These are phyloP conservation scores for Dactylellina haptotyla DNA, from an alignment of 2,329 filamentous ascomycete genomes.

Conservation along the genomic window DNA sequence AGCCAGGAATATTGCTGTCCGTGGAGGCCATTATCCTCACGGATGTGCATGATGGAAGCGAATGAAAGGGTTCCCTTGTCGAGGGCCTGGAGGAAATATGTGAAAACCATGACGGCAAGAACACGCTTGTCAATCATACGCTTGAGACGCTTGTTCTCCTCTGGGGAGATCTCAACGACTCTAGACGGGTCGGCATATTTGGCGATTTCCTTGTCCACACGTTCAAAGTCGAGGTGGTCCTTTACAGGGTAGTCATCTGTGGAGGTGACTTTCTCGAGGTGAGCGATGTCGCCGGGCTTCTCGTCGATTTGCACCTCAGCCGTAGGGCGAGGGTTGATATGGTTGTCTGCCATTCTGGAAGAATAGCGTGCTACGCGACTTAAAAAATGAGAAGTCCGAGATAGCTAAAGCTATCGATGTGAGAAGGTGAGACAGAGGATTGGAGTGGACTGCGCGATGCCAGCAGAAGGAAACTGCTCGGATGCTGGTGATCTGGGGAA, in stretches of 20 bases:
- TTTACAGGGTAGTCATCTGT: constrained; percentile 59
- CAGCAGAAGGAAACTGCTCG: not conserved
- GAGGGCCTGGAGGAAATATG: constrained; percentile 77
- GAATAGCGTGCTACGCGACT: constrained; percentile 4
- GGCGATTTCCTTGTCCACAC: constrained; percentile 76
- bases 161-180: constrained; percentile 69
- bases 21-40: constrained; percentile 59
- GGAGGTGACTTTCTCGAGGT: constrained; percentile 65
- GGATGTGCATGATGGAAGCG: constrained; percentile 72
- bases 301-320: constrained; percentile 24
- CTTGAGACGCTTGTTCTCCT: constrained; percentile 71
- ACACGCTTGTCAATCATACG: constrained; percentile 74
- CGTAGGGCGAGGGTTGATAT: constrained; percentile 20
- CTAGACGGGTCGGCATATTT: constrained; percentile 70
- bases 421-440: not conserved
- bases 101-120: constrained; percentile 75
- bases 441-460: not conserved
- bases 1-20: constrained; percentile 71
- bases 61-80: constrained; percentile 75
- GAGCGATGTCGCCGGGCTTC: constrained; percentile 58
- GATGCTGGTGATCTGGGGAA: not conserved
- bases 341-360: constrained; percentile 26
- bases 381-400: not conserved
- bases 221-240: constrained; percentile 68
- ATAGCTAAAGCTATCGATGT: constrained; percentile 17